phyloP scores from a whole-genome alignment of 2,329 filamentous ascomycete species.

The Diaporthe sp. region DNA sequence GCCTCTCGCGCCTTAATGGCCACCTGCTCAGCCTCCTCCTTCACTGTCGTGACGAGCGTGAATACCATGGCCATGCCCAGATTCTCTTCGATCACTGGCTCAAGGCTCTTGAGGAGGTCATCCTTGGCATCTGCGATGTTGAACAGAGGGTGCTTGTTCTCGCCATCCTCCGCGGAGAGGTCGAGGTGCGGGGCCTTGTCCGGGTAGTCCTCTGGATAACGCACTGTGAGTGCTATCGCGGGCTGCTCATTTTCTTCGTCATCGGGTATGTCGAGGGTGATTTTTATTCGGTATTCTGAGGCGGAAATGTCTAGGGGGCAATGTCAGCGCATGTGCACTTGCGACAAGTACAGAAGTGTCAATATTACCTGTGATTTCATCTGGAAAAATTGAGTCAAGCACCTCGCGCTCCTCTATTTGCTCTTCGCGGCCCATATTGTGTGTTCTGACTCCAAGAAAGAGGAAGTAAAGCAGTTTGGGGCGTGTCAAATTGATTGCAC shows the following conservation, averaged over 20 bases:
- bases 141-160: conserved; percentile 78
- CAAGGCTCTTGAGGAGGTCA: conserved; percentile 77
- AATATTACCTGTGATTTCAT: conserved; percentile 87
- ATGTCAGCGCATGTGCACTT: conserved; percentile 15
- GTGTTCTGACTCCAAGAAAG: neutral
- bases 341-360: neutral
- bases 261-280: conserved; percentile 83
- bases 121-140: conserved; percentile 85
- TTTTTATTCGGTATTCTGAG: conserved; percentile 87
- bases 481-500: neutral
- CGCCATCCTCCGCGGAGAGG: conserved; percentile 80
- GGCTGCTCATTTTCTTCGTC: conserved; percentile 73
- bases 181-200: conserved; percentile 89
- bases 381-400: conserved; percentile 97
- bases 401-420: conserved; percentile 97
- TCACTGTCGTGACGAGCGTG: conserved; percentile 87
- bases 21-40: conserved; percentile 90
- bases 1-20: conserved; percentile 80
- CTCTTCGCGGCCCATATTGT: conserved; percentile 79
- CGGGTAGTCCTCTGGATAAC: conserved; percentile 91
- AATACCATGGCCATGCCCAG: conserved; percentile 99
- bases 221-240: conserved; percentile 84
- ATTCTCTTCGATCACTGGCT: conserved; percentile 88
- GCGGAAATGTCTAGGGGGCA: conserved; percentile 84
- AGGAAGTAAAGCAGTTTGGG: neutral